These are phyloP conservation scores for Rhodotorula diobovata DNA, from an alignment of 768 basidiomycete species.

Conservation along the genomic window DNA sequence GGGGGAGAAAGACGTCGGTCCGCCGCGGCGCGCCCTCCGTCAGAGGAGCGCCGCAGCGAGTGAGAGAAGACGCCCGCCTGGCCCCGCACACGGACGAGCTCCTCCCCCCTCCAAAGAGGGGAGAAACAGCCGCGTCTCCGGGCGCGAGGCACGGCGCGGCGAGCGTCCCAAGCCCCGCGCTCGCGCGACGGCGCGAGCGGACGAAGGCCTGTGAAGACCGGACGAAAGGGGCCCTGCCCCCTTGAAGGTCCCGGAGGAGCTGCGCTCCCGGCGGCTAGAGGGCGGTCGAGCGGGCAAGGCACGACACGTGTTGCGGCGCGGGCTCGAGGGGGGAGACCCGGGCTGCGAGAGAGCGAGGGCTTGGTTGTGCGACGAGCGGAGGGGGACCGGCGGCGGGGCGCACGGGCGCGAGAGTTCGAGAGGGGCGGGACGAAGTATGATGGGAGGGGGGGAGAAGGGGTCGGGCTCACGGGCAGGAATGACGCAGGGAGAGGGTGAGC, in stretches of 20 bases:
- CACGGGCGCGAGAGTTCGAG: neutral
- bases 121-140: constrained; percentile 4
- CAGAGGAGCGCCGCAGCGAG: neutral
- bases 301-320: neutral
- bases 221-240: too few species aligned
- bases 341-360: too few species aligned
- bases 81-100: neutral
- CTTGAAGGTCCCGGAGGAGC: constrained; percentile 11
- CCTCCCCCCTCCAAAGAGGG: too few species aligned
- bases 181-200: neutral
- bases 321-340: too few species aligned
- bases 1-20: too few species aligned
- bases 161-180: too few species aligned
- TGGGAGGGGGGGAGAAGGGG: neutral
- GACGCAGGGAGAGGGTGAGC: neutral
- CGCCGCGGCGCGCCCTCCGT: too few species aligned
- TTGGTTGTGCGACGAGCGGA: neutral
- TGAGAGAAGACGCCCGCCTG: neutral
- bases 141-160: neutral
- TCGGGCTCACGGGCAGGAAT: neutral
- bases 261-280: constrained; percentile 6
- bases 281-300: neutral
- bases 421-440: neutral
- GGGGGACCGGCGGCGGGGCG: neutral
- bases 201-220: neutral